A percentile compares a stretch with the other conserved stretches of the same genome.
Conservation (phyloP, 2,329 filamentous ascomycete genomes). For the Aspergillus sp. region DNA sequence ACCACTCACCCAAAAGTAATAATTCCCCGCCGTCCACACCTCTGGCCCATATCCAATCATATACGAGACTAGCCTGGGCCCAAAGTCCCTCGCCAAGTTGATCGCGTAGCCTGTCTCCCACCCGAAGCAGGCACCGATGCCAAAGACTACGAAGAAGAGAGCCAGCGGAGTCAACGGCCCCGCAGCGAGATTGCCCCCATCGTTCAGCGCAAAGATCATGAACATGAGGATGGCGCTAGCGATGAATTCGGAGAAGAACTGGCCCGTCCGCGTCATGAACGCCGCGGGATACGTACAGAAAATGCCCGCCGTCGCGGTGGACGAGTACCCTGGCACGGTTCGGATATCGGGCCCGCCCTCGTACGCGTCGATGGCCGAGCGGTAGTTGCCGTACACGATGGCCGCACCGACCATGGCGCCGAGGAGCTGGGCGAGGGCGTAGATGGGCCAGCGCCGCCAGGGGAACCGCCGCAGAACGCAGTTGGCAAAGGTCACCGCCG, state of each 20-base stretch:
- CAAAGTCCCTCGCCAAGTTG: constrained; percentile 71
- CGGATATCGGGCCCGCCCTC: constrained; percentile 60
- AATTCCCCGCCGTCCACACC: constrained; percentile 66
- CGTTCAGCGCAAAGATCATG: constrained; percentile 66
- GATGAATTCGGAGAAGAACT: constrained; percentile 72
- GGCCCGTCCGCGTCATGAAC: constrained; percentile 63
- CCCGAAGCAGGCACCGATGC: constrained; percentile 70
- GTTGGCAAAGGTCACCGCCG: constrained; percentile 69
- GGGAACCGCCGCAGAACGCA: constrained; percentile 68
- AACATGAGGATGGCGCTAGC: constrained; percentile 68
- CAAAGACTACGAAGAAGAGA: constrained; percentile 72
- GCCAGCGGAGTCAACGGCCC: constrained; percentile 59
- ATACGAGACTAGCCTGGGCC: constrained; percentile 65
- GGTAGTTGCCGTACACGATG: constrained; percentile 64
- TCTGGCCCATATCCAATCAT: constrained; percentile 66
- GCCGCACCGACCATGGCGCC: constrained; percentile 64
- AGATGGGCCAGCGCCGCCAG: constrained; percentile 69
- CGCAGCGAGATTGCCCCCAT: constrained; percentile 49
- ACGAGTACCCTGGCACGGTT: constrained; percentile 57
- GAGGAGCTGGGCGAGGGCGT: constrained; percentile 63
- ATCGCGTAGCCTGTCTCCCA: constrained; percentile 78
- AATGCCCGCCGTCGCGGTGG: constrained; percentile 65
- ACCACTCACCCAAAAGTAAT: constrained; percentile 67
- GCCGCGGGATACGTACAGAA: constrained; percentile 68
- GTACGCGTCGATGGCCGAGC: constrained; percentile 62